phyloP scores from a whole-genome alignment of 2,329 filamentous ascomycete genomes.

The Geosmithia flava region DNA sequence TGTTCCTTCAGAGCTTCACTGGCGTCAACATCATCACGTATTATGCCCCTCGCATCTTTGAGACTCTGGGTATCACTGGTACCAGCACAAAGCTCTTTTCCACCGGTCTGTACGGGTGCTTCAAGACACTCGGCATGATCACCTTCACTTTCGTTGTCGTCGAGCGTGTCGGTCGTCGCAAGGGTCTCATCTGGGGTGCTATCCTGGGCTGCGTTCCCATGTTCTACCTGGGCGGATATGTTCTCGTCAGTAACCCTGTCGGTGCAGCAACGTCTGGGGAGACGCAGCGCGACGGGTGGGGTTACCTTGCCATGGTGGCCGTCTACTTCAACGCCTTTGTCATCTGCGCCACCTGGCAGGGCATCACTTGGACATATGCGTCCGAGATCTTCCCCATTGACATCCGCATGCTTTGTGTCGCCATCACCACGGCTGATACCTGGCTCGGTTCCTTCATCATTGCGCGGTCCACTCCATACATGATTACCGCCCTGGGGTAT shows the following conservation, averaged over 20 bases:
- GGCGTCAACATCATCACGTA: conserved; percentile 50
- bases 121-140: conserved; percentile 22
- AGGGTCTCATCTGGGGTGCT: conserved; percentile 27
- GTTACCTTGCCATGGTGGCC: conserved; percentile 30
- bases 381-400: conserved; percentile 32
- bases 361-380: conserved; percentile 30
- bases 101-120: conserved; percentile 27
- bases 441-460: conserved; percentile 28
- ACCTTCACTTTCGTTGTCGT: conserved; percentile 30
- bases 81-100: conserved; percentile 20
- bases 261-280: conserved; percentile 29
- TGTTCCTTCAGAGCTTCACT: conserved; percentile 20
- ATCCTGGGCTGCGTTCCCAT: conserved; percentile 23
- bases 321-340: conserved; percentile 29
- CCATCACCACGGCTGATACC: conserved; percentile 19
- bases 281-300: conserved; percentile 25
- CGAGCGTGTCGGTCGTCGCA: conserved; percentile 33
- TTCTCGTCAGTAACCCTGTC: conserved; percentile 17
- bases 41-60: conserved; percentile 16
- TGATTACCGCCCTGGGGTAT: conserved; percentile 27
- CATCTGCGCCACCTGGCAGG: conserved; percentile 27
- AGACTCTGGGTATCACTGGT: conserved; percentile 20
- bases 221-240: conserved; percentile 26
- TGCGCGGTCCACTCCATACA: conserved; percentile 24
- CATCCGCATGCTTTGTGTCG: conserved; percentile 20